Evolutionary conservation across 176 grass and related monocot genomes (phyloP), one percentile per base, ranked within the genome.

Genomic region (Carex scoparia): DNA sequence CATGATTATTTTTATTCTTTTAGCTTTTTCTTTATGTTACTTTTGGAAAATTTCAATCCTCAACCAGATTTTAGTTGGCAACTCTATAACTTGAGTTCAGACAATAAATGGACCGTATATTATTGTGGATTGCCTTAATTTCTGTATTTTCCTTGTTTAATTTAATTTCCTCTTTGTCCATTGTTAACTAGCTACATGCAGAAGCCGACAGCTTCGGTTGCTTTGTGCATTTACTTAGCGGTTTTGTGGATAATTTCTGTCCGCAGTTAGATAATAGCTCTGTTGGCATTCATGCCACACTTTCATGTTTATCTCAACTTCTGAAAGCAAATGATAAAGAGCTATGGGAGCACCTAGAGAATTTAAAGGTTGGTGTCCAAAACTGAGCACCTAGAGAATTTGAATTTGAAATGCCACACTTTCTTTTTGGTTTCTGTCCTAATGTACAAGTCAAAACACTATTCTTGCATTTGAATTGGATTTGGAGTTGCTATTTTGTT

Each of bases 241-340:
- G 85, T 19, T 98, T 92, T 87, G 88, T 89, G 83, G 91, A 98
- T 42, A 94, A 95, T 79, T 98, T 93, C 54, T 94, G 93, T 76
- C 89, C 91, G 33, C 95, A 98, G 80, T 90, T 98, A 88, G 95
- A 98, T 85, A 92, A 88, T 79, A 98, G 91, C 69, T 83, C 83
- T 72, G 88, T 92, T 7, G 95, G 95, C 64, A 95, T 98, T 73
- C 88, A 89, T 27, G 87, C 95, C 49, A 87, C 85, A 31, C 91
- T 98, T 46, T 92, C 85, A 13, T 86, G 79, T 71, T 90, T 98
- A 13, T 94, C 95, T 87, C 85, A 94, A 48, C 89, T 98, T 44
- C 87, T 98, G 79, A 98, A 95, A 91, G 86, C 75, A 16, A 90
- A 98, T 92, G 95, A 98, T 87, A 90, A 88, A 88, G 95, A 98